phyloP scores from a whole-genome alignment of 1,284 basidiomycete genomes.

The Cryptococcus hybrid region DNA sequence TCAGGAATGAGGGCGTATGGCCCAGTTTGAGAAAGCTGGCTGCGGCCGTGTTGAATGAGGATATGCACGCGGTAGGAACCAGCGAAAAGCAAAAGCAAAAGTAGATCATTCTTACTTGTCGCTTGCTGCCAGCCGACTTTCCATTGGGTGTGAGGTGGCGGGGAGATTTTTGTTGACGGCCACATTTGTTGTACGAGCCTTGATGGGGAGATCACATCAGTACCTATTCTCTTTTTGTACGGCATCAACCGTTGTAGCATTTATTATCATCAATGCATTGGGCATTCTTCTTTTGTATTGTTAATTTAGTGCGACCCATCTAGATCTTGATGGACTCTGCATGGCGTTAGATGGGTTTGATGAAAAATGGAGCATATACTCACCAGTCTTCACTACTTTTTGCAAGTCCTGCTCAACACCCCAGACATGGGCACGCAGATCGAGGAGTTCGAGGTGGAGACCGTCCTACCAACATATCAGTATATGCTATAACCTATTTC shows the following conservation, averaged over 20 bases:
- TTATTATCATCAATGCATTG: neutral
- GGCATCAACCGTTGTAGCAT: neutral
- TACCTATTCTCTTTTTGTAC: neutral
- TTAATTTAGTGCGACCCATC: neutral
- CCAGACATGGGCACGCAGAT: slow-evolving; percentile 50
- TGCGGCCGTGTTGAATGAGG: too few species aligned
- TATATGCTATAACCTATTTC: neutral
- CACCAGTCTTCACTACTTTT: slow-evolving; percentile 46
- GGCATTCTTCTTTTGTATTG: neutral
- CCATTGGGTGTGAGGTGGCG: too few species aligned
- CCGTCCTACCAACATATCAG: slow-evolving; percentile 37
- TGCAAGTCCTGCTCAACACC: slow-evolving; percentile 51
- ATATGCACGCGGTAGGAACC: too few species aligned
- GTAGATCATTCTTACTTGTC: too few species aligned
- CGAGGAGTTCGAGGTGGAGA: slow-evolving; percentile 49
- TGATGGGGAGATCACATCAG: neutral
- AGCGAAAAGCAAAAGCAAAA: slow-evolving; percentile 6
- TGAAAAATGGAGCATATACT: slow-evolving; percentile 11
- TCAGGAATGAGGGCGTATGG: too few species aligned
- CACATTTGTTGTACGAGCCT: neutral
- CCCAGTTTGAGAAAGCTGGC: too few species aligned
- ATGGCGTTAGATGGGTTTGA: neutral
- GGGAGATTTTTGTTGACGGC: neutral
- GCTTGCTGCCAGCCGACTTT: too few species aligned
- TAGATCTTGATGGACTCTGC: slow-evolving; percentile 15